phyloP scores from a whole-genome alignment of 1,284 basidiomycete genomes.

The Paramarasmius palmivorus region DNA sequence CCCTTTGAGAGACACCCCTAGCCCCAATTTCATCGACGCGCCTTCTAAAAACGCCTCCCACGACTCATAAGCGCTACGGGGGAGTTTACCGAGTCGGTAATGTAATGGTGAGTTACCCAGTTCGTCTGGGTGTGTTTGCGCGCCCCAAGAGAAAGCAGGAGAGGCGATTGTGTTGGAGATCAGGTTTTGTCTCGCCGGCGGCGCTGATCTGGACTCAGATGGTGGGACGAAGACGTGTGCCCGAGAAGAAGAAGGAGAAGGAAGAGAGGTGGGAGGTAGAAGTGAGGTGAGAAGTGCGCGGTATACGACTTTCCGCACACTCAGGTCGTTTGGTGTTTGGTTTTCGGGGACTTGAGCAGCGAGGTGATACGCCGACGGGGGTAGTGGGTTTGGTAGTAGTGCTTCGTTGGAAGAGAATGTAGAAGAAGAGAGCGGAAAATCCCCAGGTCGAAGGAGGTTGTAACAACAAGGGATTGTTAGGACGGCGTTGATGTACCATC shows the following conservation, averaged over 20 bases:
- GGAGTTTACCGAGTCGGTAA: slow-evolving; percentile 48
- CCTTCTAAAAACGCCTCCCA: slow-evolving; percentile 45
- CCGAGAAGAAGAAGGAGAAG: no score
- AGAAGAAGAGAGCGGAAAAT: slow-evolving; percentile 13
- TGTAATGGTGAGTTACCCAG: slow-evolving; percentile 37
- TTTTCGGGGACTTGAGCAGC: slow-evolving; percentile 45
- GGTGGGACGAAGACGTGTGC: background rate
- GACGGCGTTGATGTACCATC: slow-evolving; percentile 40
- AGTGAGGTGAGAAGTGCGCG: slow-evolving; percentile 48
- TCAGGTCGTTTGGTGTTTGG: slow-evolving; percentile 42
- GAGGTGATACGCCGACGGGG: slow-evolving; percentile 53
- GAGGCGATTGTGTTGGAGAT: background rate
- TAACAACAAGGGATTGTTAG: slow-evolving; percentile 55
- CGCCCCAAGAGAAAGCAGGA: slow-evolving; percentile 11
- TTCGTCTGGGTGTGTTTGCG: slow-evolving; percentile 10
- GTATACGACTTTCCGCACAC: slow-evolving; percentile 66
- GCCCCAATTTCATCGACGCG: slow-evolving; percentile 38
- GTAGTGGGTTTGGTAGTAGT: slow-evolving; percentile 21
- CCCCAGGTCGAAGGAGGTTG: slow-evolving; percentile 44
- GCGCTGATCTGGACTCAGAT: background rate
- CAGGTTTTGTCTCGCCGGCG: background rate
- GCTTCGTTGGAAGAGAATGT: background rate
- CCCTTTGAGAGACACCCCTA: slow-evolving; percentile 14
- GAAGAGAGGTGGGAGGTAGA: background rate
- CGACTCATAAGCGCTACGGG: slow-evolving; percentile 41